These are phyloP conservation scores for Leptographium flavum DNA, from an alignment of 2,329 filamentous ascomycete genomes.

Conservation along the genomic window DNA sequence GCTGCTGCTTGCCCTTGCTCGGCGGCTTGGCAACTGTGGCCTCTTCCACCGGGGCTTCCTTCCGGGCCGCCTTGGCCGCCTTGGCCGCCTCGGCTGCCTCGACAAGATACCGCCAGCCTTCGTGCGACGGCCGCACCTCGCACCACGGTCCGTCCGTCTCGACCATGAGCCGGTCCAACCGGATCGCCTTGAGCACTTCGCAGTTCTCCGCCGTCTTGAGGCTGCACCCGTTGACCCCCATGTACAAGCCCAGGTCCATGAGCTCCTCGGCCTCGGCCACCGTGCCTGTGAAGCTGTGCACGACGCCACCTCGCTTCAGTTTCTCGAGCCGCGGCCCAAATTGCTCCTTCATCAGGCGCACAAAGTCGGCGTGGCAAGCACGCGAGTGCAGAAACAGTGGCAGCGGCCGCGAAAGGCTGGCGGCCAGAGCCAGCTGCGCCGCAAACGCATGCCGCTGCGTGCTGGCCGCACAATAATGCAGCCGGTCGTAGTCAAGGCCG, in stretches of 20 bases:
- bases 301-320: conserved; percentile 60
- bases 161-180: conserved; percentile 70
- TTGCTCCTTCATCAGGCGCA: conserved; percentile 47
- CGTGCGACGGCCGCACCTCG: conserved; percentile 81
- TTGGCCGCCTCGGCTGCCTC: conserved; percentile 11
- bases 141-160: conserved; percentile 98
- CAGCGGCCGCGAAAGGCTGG: conserved; percentile 46
- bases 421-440: conserved; percentile 65
- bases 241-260: conserved; percentile 67
- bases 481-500: conserved; percentile 87
- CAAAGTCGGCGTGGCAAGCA: conserved; percentile 76
- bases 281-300: conserved; percentile 91
- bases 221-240: conserved; percentile 94
- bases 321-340: conserved; percentile 45
- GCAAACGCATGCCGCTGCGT: conserved; percentile 77
- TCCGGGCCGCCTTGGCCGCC: conserved; percentile 8
- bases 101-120: conserved; percentile 57
- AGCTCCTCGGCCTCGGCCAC: conserved; percentile 70
- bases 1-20: neutral
- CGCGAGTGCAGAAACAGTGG: conserved; percentile 88
- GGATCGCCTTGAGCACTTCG: conserved; percentile 65
- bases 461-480: conserved; percentile 66
- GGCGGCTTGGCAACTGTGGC: neutral
- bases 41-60: conserved; percentile 3
- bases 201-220: conserved; percentile 91